Percentiles rank a stretch among this genome's conserved stretches.
phyloP scores from a whole-genome alignment of 2,329 filamentous ascomycete species.

The Fusarium udum region DNA sequence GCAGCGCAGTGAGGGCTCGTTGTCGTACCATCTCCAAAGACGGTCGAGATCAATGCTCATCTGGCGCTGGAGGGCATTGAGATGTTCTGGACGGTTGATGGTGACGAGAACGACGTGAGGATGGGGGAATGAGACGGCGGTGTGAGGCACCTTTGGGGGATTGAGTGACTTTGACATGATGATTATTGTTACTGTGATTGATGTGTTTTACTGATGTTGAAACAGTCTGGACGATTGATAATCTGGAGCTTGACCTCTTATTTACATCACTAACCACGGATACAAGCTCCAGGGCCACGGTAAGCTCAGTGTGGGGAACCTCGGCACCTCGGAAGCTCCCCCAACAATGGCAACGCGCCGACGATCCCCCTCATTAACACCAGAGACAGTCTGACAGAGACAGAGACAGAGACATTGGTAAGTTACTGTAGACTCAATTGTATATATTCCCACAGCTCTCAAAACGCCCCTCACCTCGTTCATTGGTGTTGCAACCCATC shows the following conservation, averaged over 20 bases:
- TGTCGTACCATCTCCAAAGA: slow-evolving; percentile 69
- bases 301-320: slow-evolving; percentile 44
- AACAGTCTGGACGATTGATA: background rate
- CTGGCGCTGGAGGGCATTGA: slow-evolving; percentile 64
- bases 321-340: slow-evolving; percentile 42
- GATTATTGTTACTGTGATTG: slow-evolving; percentile 10
- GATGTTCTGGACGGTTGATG: slow-evolving; percentile 65
- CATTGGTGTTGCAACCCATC: slow-evolving; percentile 23
- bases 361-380: slow-evolving; percentile 23
- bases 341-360: slow-evolving; percentile 16
- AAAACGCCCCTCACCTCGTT: slow-evolving; percentile 13
- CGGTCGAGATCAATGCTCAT: slow-evolving; percentile 59
- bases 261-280: background rate
- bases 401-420: background rate
- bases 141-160: slow-evolving; percentile 55
- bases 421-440: background rate
- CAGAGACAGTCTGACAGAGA: background rate
- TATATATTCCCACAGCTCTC: slow-evolving; percentile 20
- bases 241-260: slow-evolving; percentile 7
- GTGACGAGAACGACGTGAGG: slow-evolving; percentile 68
- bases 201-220: background rate
- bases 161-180: slow-evolving; percentile 45
- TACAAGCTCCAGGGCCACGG: background rate
- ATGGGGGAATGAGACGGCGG: slow-evolving; percentile 59
- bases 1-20: slow-evolving; percentile 67